Percentiles rank a stretch among this genome's conserved stretches.
Conservation (phyloP, 2,329 filamentous ascomycete genomes). For the Alternaria gaisen region DNA sequence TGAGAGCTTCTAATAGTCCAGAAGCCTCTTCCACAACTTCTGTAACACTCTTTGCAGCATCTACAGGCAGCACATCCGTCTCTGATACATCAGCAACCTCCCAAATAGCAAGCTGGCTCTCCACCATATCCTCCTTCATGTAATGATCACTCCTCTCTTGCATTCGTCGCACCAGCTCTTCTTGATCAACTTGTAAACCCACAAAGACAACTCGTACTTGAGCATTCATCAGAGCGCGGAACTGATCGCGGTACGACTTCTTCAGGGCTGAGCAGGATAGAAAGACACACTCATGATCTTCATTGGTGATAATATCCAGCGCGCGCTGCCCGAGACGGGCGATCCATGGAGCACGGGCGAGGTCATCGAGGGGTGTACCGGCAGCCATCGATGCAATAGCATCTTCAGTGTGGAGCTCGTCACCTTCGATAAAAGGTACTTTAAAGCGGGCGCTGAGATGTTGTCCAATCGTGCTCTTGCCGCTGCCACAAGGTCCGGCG, state of each 20-base stretch:
- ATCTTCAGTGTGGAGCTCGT: conserved; percentile 48
- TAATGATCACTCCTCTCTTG: conserved; percentile 46
- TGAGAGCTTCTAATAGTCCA: background rate
- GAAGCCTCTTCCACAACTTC: conserved; percentile 7
- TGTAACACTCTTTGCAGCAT: conserved; percentile 19
- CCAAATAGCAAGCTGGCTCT: conserved; percentile 28
- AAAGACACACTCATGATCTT: background rate
- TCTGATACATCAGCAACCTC: conserved; percentile 43
- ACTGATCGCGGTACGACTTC: conserved; percentile 43
- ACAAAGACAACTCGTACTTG: conserved; percentile 44
- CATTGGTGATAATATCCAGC: background rate
- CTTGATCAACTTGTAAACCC: conserved; percentile 46
- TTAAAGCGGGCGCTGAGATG: conserved; percentile 40
- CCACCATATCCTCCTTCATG: conserved; percentile 50
- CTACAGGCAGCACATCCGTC: conserved; percentile 48
- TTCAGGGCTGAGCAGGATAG: conserved; percentile 56
- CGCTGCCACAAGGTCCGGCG: conserved; percentile 54
- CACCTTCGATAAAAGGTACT: conserved; percentile 54
- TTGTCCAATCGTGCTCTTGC: conserved; percentile 52
- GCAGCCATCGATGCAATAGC: conserved; percentile 48
- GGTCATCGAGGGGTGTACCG: conserved; percentile 34
- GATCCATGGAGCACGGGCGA: background rate
- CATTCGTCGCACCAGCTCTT: conserved; percentile 42
- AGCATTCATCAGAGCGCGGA: conserved; percentile 33
- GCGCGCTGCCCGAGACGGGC: conserved; percentile 4